Conservation (phyloP, 768 basidiomycete genomes). For the Collybiopsis confluens region DNA sequence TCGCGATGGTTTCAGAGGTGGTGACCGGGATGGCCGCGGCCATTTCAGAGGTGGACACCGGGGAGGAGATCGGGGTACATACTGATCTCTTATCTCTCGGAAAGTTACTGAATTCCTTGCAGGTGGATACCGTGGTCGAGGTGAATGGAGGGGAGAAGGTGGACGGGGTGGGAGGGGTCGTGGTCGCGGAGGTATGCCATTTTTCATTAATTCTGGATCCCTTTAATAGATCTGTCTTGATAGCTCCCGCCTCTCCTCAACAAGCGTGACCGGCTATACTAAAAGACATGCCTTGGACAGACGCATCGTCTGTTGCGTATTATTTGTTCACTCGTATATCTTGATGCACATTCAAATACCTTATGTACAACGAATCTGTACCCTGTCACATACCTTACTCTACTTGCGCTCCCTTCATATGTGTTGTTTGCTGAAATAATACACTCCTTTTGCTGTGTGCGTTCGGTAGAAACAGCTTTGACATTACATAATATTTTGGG, state of each 20-base stretch:
- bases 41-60: constrained; percentile 24
- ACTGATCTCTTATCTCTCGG: constrained; percentile 32
- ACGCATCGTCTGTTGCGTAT: neutral
- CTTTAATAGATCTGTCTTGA: neutral
- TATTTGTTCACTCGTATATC: neutral
- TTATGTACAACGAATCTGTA: neutral
- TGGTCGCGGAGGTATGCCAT: constrained; percentile 29
- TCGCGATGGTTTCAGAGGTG: too few relatives aligned
- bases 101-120: constrained; percentile 22
- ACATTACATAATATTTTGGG: neutral
- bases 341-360: neutral
- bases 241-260: constrained; percentile 17
- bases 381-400: neutral
- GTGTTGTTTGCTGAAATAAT: too few relatives aligned
- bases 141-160: constrained; percentile 48
- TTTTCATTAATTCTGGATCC: neutral
- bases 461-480: neutral
- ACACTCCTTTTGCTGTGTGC: neutral
- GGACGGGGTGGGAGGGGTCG: constrained; percentile 38
- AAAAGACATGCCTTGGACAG: neutral
- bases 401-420: too few relatives aligned
- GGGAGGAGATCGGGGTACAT: constrained; percentile 32
- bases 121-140: constrained; percentile 32
- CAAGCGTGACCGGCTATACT: constrained; percentile 13
- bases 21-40: constrained; percentile 26